Conservation (phyloP, 352 stramenopile genomes). For the Plasmopara muralis region DNA sequence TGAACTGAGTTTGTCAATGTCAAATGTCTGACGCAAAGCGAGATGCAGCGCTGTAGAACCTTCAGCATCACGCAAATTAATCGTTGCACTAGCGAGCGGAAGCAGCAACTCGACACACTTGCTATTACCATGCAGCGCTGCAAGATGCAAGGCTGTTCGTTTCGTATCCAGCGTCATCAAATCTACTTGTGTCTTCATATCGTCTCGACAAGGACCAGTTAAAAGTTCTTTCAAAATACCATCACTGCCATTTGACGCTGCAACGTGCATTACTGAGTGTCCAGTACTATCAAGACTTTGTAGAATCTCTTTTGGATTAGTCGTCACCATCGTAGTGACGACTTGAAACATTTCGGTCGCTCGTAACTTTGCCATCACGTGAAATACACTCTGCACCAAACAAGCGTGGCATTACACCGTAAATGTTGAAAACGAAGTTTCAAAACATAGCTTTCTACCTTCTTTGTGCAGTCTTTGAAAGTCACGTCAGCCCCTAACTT, state of each 20-base stretch:
- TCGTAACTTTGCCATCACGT: too few relatives aligned
- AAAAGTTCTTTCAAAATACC: slow-evolving; percentile 30
- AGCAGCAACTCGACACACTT: slow-evolving; percentile 36
- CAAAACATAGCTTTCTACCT: too few relatives aligned
- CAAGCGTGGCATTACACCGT: too few relatives aligned
- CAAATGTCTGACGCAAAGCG: slow-evolving; percentile 51
- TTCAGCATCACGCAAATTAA: slow-evolving; percentile 11
- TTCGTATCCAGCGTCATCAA: slow-evolving; percentile 29
- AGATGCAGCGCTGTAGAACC: slow-evolving; percentile 58
- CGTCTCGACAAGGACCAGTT: slow-evolving; percentile 4
- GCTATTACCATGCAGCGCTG: slow-evolving; percentile 34
- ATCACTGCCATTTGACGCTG: slow-evolving; percentile 32
- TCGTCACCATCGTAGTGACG: too few relatives aligned
- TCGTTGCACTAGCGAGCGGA: slow-evolving; percentile 1
- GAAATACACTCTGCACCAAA: too few relatives aligned
- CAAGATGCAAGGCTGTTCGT: slow-evolving; percentile 45
- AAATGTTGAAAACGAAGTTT: too few relatives aligned
- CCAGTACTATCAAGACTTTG: slow-evolving; percentile 16
- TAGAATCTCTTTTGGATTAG: too few relatives aligned
- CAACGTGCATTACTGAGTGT: slow-evolving; percentile 42
- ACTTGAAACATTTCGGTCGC: too few relatives aligned
- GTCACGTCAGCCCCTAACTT: slow-evolving; percentile 29
- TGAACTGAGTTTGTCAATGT: slow-evolving; percentile 47
- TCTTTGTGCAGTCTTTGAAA: neutral
- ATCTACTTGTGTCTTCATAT: slow-evolving; percentile 28